Evolutionary conservation across 768 basidiomycete genomes (phyloP), one percentile per base, ranked within the genome.

Genomic region (Suillus cothurnatus): DNA sequence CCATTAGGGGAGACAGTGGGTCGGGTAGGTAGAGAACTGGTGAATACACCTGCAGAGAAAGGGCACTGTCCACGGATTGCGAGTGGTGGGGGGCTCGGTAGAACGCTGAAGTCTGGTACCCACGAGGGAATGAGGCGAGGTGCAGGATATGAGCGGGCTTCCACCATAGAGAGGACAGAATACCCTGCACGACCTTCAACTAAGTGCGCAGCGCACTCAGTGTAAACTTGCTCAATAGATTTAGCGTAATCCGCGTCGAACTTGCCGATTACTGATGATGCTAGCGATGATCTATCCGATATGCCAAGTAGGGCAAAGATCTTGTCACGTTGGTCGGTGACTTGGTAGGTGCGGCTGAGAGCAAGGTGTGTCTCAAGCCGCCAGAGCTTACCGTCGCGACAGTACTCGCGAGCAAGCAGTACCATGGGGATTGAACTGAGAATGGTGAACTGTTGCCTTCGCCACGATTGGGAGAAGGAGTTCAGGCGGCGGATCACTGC

Each of bases 301-400:
- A 52, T 52, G 17, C 56, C 65, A 31, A 66, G 53, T 21, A 66
- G 64, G 36, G 65, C 65, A 52, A 57, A 65, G 21, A 66, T 58
- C 39, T 64, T 64, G 41, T 66, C 65, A 21, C 63, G 65, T 7
- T 56, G 63, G 55, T 66, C 63, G 6, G 63, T 66, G 14, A 57
- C 55, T 52, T 66, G 61, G 61, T 62, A 65, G 36, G 53, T 52
- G 50, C 50, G 50, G 11, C 50, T 52, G 17, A 52, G 28, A 3
- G 50, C 50, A 31, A 52, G 28, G 50, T 52, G 26, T 7, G 50
- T 52, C 17, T 52, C 50, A 28, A 52, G 28, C 50, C 15, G 50
- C 50, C 50, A 52, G 28, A 52, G 50, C 28, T 19, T 52, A 1
- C 50, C 50, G 50, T 17, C 8, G 28, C 4, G 26, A 19, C 28